Conservation (phyloP, 352 stramenopile species). For the Phytophthora europaea region DNA sequence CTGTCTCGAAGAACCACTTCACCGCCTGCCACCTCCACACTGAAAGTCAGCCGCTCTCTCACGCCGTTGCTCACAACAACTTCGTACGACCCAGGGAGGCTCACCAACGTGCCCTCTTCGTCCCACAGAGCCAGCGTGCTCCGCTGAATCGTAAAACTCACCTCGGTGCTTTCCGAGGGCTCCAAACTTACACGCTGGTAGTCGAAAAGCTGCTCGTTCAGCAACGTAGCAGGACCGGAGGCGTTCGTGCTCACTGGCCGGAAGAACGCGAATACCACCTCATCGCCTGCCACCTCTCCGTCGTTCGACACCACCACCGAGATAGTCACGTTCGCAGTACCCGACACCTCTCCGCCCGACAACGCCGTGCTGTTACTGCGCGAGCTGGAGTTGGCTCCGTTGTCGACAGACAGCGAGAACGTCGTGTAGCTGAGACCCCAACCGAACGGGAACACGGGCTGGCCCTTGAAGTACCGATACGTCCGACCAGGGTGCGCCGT, state of each 20-base stretch:
- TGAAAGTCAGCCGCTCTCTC: constrained; percentile 56
- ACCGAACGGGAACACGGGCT: constrained; percentile 92
- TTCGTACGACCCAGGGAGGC: constrained; percentile 73
- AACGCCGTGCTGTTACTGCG: not conserved
- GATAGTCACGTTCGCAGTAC: constrained; percentile 46
- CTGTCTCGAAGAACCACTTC: not conserved
- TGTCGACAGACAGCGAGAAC: constrained; percentile 52
- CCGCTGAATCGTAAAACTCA: constrained; percentile 49
- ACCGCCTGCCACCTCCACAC: constrained; percentile 1
- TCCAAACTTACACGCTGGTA: constrained; percentile 58
- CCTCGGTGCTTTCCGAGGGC: constrained; percentile 27
- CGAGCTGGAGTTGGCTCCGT: constrained; percentile 1
- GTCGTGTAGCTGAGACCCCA: constrained; percentile 91
- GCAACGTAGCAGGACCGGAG: constrained; percentile 56
- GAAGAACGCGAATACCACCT: constrained; percentile 79
- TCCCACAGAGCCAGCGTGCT: constrained; percentile 56
- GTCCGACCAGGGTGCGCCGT: constrained; percentile 88
- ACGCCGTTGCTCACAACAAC: constrained; percentile 74
- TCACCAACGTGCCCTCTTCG: constrained; percentile 49
- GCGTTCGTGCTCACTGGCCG: constrained; percentile 56
- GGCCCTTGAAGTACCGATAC: constrained; percentile 93
- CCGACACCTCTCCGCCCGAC: constrained; percentile 30
- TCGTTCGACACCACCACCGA: constrained; percentile 59
- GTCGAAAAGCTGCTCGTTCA: constrained; percentile 77
- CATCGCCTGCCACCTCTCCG: constrained; percentile 55